phyloP scores from a whole-genome alignment of 2,329 filamentous ascomycete genomes.

The Mollisiaceae sp. region DNA sequence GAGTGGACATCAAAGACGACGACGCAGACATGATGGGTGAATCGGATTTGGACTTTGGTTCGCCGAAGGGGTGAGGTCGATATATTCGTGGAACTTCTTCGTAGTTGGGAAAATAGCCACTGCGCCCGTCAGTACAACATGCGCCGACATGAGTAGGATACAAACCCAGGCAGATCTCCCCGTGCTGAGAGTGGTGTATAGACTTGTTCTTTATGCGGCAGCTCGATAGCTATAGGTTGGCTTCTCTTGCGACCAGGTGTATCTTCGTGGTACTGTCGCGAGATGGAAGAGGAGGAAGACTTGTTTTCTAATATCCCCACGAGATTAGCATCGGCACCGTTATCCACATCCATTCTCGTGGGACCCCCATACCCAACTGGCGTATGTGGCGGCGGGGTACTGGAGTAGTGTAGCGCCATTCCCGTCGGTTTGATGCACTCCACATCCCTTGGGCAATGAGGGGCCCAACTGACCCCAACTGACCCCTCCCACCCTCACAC shows the following conservation, averaged over 20 bases:
- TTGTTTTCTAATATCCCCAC: slow-evolving; percentile 20
- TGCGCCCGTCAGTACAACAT: slow-evolving; percentile 37
- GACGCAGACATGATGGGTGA: slow-evolving; percentile 30
- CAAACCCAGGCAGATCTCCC: slow-evolving; percentile 64
- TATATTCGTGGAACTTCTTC: slow-evolving; percentile 52
- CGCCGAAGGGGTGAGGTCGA: slow-evolving; percentile 56
- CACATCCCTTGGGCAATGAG: slow-evolving; percentile 6
- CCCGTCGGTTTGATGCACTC: slow-evolving; percentile 20
- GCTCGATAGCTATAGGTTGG: slow-evolving; percentile 55
- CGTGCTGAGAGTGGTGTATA: slow-evolving; percentile 55
- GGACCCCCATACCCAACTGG: slow-evolving; percentile 10
- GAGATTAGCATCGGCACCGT: slow-evolving; percentile 11
- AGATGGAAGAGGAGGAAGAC: slow-evolving; percentile 2
- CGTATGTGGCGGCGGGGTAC: slow-evolving; percentile 30
- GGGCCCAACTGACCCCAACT: background rate
- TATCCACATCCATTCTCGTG: slow-evolving; percentile 5
- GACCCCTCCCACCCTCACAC: background rate
- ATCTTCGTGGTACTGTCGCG: slow-evolving; percentile 13
- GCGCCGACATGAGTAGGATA: slow-evolving; percentile 22
- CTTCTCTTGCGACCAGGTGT: slow-evolving; percentile 43
- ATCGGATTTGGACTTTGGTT: slow-evolving; percentile 34
- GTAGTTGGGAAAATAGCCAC: slow-evolving; percentile 65
- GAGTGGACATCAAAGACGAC: slow-evolving; percentile 44
- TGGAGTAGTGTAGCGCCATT: slow-evolving; percentile 23
- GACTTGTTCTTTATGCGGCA: slow-evolving; percentile 46